Percentiles rank a stretch among this genome's conserved stretches.
phyloP scores from a whole-genome alignment of 2,329 filamentous ascomycete genomes.

The Microsporum canis region DNA sequence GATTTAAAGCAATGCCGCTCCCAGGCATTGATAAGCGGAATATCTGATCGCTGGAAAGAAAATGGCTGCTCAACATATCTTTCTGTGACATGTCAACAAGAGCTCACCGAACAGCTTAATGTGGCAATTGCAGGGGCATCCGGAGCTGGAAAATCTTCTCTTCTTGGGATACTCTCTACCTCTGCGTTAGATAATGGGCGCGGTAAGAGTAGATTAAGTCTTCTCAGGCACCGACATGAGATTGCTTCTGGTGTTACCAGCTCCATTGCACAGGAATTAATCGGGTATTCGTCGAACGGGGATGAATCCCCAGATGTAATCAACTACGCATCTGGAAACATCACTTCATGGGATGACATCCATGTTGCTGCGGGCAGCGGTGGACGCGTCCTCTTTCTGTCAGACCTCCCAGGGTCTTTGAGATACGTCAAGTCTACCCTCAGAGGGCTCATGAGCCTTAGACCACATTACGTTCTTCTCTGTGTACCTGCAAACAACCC shows the following conservation, averaged over 20 bases:
- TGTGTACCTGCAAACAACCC: constrained; percentile 71
- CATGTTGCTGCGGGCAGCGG: constrained; percentile 64
- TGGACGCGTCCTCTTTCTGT: constrained; percentile 72
- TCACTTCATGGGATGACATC: constrained; percentile 90
- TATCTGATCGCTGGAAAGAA: not conserved
- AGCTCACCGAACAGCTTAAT: constrained; percentile 44
- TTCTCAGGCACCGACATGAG: constrained; percentile 88
- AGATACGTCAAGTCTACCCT: constrained; percentile 82
- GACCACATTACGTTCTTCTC: constrained; percentile 82
- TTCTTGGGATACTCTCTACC: constrained; percentile 79
- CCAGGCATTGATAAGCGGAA: constrained; percentile 20
- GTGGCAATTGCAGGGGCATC: constrained; percentile 81
- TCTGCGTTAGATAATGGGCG: constrained; percentile 83
- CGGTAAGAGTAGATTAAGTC: constrained; percentile 75
- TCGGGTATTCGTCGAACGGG: constrained; percentile 55
- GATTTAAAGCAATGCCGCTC: constrained; percentile 34
- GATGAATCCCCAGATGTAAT: constrained; percentile 43
- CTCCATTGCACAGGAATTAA: constrained; percentile 83
- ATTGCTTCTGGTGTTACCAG: constrained; percentile 85
- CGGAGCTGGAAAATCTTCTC: constrained; percentile 81
- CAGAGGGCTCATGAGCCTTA: constrained; percentile 86
- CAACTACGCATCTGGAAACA: constrained; percentile 77
- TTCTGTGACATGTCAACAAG: constrained; percentile 8
- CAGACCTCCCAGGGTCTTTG: constrained; percentile 84
- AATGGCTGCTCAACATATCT: constrained; percentile 4